Evolutionary conservation across 225 moss, liverwort and hornwort species (phyloP).

Genomic region (Ulota crispa): DNA sequence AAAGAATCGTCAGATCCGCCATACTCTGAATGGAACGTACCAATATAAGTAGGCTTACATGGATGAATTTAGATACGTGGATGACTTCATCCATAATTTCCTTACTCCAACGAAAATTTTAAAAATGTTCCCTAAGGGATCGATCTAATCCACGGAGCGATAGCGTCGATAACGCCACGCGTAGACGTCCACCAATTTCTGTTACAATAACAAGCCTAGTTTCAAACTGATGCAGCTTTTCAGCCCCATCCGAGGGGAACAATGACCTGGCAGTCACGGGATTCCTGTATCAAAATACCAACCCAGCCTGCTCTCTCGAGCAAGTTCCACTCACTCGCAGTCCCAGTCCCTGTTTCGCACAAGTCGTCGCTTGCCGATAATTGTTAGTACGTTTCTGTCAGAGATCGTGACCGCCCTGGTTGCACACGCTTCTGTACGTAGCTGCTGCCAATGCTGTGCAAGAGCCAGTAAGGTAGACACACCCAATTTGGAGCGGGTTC

Average conservation of each 20-base stretch:
- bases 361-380: neutral
- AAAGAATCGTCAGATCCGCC: too few species aligned
- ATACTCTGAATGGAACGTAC: too few species aligned
- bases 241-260: neutral
- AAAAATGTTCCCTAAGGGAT: neutral
- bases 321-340: neutral
- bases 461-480: too few species aligned
- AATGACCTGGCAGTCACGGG: neutral
- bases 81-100: too few species aligned
- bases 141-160: slow-evolving; percentile 11
- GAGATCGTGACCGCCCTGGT: neutral
- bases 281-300: slow-evolving; percentile 1
- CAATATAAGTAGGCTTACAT: too few species aligned
- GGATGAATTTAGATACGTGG: too few species aligned
- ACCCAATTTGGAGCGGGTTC: too few species aligned
- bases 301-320: neutral
- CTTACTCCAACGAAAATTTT: too few species aligned
- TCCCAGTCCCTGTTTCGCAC: neutral
- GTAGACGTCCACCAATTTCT: too few species aligned
- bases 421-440: neutral
- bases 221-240: neutral
- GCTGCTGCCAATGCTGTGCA: neutral
- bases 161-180: too few species aligned
- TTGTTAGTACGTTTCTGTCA: neutral
- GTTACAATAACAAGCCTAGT: neutral